Evolutionary conservation across 768 basidiomycete species (phyloP).

Genomic region (Cubamyces sp.): DNA sequence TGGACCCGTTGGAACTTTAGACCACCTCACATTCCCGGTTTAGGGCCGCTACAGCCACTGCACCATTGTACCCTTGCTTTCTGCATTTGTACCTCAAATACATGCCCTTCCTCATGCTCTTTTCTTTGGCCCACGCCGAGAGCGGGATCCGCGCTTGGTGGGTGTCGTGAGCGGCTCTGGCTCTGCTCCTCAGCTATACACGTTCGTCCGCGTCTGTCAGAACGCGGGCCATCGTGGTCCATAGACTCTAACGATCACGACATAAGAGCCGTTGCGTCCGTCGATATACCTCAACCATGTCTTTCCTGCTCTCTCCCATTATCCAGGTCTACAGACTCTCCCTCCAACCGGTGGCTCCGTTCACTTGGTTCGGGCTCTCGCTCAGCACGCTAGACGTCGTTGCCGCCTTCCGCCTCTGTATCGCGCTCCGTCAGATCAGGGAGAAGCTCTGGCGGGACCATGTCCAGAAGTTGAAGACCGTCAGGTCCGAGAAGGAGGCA

Average conservation of each 20-base stretch:
- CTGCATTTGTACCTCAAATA: neutral
- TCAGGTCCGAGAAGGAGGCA: constrained; percentile 37
- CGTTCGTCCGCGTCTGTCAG: neutral
- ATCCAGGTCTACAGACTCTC: constrained; percentile 55
- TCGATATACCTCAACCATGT: constrained; percentile 32
- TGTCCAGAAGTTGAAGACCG: constrained; percentile 32
- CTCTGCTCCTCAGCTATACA: neutral
- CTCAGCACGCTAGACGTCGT: constrained; percentile 69
- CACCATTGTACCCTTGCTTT: constrained; percentile 44
- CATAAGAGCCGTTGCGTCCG: neutral
- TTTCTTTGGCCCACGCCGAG: neutral
- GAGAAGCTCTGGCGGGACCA: constrained; percentile 53
- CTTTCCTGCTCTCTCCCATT: constrained; percentile 43
- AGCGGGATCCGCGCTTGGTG: too few species aligned
- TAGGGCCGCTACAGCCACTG: constrained; percentile 83
- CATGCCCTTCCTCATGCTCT: neutral
- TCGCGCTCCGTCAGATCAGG: constrained; percentile 68
- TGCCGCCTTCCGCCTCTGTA: constrained; percentile 70
- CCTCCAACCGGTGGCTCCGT: constrained; percentile 64
- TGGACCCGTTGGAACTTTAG: constrained; percentile 54
- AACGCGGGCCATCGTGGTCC: neutral
- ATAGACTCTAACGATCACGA: neutral
- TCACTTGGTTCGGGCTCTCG: constrained; percentile 64
- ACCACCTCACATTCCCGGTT: constrained; percentile 80
- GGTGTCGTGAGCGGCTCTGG: neutral